phyloP scores from a whole-genome alignment of 2,329 filamentous ascomycete species.

The Penicillium palitans region DNA sequence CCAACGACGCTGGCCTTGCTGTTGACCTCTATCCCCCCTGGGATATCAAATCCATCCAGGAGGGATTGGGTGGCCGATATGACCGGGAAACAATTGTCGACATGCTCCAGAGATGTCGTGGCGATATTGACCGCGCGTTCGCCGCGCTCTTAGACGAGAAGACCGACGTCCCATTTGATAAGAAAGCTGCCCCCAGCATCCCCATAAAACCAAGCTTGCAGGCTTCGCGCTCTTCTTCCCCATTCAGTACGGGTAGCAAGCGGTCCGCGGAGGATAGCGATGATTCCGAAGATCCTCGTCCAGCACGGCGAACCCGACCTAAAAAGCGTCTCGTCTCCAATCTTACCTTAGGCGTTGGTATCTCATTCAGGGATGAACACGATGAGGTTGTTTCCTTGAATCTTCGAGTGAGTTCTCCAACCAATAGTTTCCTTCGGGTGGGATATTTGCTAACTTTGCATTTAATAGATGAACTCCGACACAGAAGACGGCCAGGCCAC shows the following conservation, averaged over 20 bases:
- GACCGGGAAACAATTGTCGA: slow-evolving; percentile 54
- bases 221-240: slow-evolving; percentile 44
- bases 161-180: slow-evolving; percentile 21
- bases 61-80: slow-evolving; percentile 53
- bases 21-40: slow-evolving; percentile 51
- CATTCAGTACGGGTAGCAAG: slow-evolving; percentile 45
- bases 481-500: slow-evolving; percentile 18
- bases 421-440: background rate
- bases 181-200: slow-evolving; percentile 24
- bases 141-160: slow-evolving; percentile 53
- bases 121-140: slow-evolving; percentile 56
- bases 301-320: slow-evolving; percentile 30
- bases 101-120: slow-evolving; percentile 54
- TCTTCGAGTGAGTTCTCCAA: slow-evolving; percentile 29
- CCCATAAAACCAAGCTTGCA: slow-evolving; percentile 37
- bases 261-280: slow-evolving; percentile 44
- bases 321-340: slow-evolving; percentile 39
- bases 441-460: background rate
- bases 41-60: slow-evolving; percentile 57
- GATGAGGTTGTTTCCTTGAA: slow-evolving; percentile 43
- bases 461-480: slow-evolving; percentile 20
- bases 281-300: slow-evolving; percentile 37
- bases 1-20: slow-evolving; percentile 21
- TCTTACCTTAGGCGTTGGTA: slow-evolving; percentile 38
- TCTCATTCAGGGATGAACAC: slow-evolving; percentile 39